Conservation (phyloP, 148 eudicot genomes). For the Salicornia ramosissima region DNA sequence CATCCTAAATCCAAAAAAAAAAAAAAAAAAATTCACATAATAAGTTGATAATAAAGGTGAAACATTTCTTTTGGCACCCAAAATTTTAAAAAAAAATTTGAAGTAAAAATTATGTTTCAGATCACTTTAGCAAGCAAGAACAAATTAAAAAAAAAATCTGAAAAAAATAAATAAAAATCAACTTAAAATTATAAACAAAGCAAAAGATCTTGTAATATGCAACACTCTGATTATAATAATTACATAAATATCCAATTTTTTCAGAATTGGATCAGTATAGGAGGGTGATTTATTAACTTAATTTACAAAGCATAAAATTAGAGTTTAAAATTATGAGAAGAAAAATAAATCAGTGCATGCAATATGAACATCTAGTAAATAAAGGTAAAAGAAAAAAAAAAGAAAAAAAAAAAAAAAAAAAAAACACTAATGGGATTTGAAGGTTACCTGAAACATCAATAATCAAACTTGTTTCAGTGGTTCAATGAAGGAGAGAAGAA, state of each 20-base stretch:
- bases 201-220: too few species aligned
- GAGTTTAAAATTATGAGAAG: too few species aligned
- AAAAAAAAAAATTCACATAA: not conserved
- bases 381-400: not conserved
- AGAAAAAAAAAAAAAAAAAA: not conserved
- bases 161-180: not conserved
- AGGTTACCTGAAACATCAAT: conserved; percentile 8
- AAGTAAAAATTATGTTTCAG: not conserved
- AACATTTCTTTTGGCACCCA: not conserved
- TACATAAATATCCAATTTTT: too few species aligned
- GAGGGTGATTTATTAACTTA: not conserved
- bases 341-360: conserved; percentile 6
- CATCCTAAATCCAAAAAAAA: not conserved
- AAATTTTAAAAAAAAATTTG: not conserved
- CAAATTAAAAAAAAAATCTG: not conserved
- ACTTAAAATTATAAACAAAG: not conserved
- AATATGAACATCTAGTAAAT: not conserved
- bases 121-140: not conserved
- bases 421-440: too few species aligned
- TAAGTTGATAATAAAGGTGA: not conserved
- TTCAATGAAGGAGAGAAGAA: conserved; percentile 8
- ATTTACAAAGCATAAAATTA: not conserved
- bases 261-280: too few species aligned
- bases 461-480: not conserved
- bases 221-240: too few species aligned